Evolutionary conservation across 1,284 basidiomycete genomes (phyloP), one percentile per base, ranked within the genome.

Genomic region (Cutaneotrichosporon sp.): DNA sequence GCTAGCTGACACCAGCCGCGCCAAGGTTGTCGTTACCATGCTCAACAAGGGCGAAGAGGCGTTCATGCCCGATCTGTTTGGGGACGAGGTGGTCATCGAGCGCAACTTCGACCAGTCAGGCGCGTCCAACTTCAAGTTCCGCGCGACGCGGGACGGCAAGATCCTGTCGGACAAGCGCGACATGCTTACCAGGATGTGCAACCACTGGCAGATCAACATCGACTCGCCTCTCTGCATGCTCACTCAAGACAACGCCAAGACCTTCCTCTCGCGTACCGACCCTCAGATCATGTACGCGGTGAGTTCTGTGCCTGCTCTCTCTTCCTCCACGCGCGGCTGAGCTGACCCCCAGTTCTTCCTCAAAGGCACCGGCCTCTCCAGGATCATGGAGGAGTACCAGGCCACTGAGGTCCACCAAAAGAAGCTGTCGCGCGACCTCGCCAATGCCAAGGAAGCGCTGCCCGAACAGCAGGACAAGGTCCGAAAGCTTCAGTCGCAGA

Each of bases 201-300:
- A 97, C 72, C 90, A 94, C 70, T 95, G 95, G 87, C 92, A 92
- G 73, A 93, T 99, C 63, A 74, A 81, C 67, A 91, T 98, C 63
- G 97, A 99, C 75, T 97, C 97, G 72, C 95, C 95, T 0, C 87
- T 98, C 84, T 97, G 94, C 66, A 88, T 99, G 43, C 83, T 95
- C 34, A 95, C 92, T 1, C 94, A 97, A 83, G 92, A 91, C 84
- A 75, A 85, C 53, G 85, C 87, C 2, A 85, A 92, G 42, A 89
- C 92, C 69, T 99, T 99, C 80, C 82, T 99, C 68, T 89, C 90
- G 60, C 87, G 88, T 3, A 90, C 93, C 2, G 85, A 88, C 54
- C 86, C 91, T 2, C 78, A 83, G n/a, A 91, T 95, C 78, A 94
- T 97, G 76, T 99, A 99, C 81, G 87, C 89, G 77, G 93, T 90